phyloP scores from a whole-genome alignment of 257 asterid genomes.

The Nicotiana tomentosiformis region DNA sequence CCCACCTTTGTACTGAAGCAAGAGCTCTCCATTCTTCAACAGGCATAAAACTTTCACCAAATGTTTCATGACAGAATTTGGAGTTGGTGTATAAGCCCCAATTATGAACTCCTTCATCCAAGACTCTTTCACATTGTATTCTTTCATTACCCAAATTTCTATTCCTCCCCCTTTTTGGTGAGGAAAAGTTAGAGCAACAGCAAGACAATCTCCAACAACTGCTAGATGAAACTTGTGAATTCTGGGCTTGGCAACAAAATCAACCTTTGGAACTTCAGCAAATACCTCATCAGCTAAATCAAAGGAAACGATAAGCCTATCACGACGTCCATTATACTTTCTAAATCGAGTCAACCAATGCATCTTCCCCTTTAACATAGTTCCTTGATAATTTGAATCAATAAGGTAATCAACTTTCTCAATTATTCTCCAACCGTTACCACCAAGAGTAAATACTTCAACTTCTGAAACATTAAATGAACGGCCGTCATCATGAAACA shows the following conservation, averaged over 20 bases:
- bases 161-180: neutral
- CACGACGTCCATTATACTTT: neutral
- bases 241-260: neutral
- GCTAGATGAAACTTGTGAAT: conserved; percentile 20
- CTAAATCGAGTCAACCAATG: conserved; percentile 28
- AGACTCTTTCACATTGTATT: conserved; percentile 18
- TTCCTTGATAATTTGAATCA: neutral
- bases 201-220: conserved; percentile 20
- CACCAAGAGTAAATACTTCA: neutral
- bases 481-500: neutral
- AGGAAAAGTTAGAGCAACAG: conserved; percentile 2
- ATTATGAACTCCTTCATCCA: conserved; percentile 23
- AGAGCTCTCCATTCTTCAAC: conserved; percentile 26
- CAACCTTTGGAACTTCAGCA: neutral
- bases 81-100: conserved; percentile 14
- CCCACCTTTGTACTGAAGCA: conserved; percentile 22
- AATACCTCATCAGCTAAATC: conserved; percentile 22
- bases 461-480: conserved; percentile 5
- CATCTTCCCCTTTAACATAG: neutral
- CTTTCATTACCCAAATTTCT: conserved; percentile 25
- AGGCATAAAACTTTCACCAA: conserved; percentile 16
- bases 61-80: neutral
- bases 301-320: conserved; percentile 16
- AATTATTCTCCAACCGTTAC: neutral
- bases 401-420: neutral